Percentiles rank a stretch among this genome's conserved stretches.
phyloP scores from a whole-genome alignment of 2,329 filamentous ascomycete species.

The Scortechinia acanthostroma region DNA sequence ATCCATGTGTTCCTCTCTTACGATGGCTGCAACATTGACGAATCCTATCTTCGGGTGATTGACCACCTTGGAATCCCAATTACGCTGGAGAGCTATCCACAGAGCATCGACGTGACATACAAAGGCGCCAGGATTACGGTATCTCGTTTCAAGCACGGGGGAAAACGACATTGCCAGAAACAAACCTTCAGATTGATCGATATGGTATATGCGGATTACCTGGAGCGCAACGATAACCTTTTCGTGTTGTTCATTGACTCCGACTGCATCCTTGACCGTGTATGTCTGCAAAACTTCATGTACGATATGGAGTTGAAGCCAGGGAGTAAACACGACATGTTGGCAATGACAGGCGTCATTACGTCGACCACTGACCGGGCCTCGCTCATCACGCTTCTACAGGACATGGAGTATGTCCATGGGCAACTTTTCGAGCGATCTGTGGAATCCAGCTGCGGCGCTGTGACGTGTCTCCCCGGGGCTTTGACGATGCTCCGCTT shows the following conservation, averaged over 20 bases:
- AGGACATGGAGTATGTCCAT: slow-evolving; percentile 98
- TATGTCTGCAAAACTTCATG: slow-evolving; percentile 94
- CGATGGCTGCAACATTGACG: slow-evolving; percentile 82
- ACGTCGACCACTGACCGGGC: slow-evolving; percentile 87
- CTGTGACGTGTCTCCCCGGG: slow-evolving; percentile 89
- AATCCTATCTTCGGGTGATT: slow-evolving; percentile 80
- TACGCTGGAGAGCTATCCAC: slow-evolving; percentile 71
- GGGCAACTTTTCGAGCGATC: slow-evolving; percentile 93
- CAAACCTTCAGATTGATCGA: slow-evolving; percentile 88
- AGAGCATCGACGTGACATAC: slow-evolving; percentile 85
- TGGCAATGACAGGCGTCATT: slow-evolving; percentile 96
- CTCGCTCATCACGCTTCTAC: slow-evolving; percentile 81
- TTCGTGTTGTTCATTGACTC: slow-evolving; percentile 97
- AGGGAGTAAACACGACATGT: slow-evolving; percentile 83
- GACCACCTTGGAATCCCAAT: slow-evolving; percentile 76
- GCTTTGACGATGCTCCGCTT: slow-evolving; percentile 94
- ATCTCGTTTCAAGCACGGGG: slow-evolving; percentile 85
- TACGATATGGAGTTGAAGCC: slow-evolving; percentile 98
- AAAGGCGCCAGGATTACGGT: slow-evolving; percentile 78
- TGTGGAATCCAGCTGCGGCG: slow-evolving; percentile 86
- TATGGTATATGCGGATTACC: slow-evolving; percentile 80
- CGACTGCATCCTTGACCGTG: slow-evolving; percentile 84
- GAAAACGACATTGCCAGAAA: slow-evolving; percentile 91
- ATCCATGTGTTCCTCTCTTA: slow-evolving; percentile 94
- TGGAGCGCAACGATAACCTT: slow-evolving; percentile 80